Evolutionary conservation across 768 basidiomycete genomes (phyloP).

Genomic region (Leccinum obscurum): DNA sequence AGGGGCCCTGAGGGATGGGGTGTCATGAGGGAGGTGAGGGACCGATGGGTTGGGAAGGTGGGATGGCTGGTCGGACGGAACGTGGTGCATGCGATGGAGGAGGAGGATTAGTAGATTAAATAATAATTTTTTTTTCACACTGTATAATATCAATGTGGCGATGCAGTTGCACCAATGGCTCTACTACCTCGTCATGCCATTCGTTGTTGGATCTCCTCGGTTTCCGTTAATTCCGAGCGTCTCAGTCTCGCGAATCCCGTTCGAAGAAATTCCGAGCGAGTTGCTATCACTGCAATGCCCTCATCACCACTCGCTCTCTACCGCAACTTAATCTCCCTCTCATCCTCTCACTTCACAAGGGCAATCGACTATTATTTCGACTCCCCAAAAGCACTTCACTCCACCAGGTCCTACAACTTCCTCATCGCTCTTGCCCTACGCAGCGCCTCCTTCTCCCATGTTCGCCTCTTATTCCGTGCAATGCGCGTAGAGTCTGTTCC

Average conservation of each 20-base stretch:
- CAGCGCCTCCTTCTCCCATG: conserved; percentile 47
- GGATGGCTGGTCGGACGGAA: conserved; percentile 72
- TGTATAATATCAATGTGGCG: conserved; percentile 13
- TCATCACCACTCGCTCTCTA: conserved; percentile 37
- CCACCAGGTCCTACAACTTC: conserved; percentile 45
- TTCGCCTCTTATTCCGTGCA: conserved; percentile 42
- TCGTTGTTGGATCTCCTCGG: conserved; percentile 5
- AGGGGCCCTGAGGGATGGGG: conserved; percentile 44
- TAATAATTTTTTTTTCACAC: neutral
- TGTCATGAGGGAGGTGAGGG: conserved; percentile 47
- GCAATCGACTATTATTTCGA: conserved; percentile 29
- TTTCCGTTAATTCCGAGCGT: neutral
- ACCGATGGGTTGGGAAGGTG: conserved; percentile 71
- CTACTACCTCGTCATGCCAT: conserved; percentile 36
- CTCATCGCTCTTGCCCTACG: conserved; percentile 52
- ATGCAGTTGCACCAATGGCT: conserved; percentile 2
- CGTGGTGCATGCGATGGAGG: conserved; percentile 33
- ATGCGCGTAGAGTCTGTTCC: conserved; percentile 47
- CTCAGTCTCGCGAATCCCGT: conserved; percentile 1
- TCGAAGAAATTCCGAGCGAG: neutral
- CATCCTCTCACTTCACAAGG: conserved; percentile 15
- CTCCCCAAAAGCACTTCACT: conserved; percentile 32
- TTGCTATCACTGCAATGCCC: conserved; percentile 19
- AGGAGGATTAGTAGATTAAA: conserved; percentile 18
- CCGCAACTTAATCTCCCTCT: conserved; percentile 27